A percentile compares a stretch with the other conserved stretches of the same genome.
These are phyloP conservation scores for Picea glauca DNA, from an alignment of 75 land plant genomes.

Conservation along the genomic window DNA sequence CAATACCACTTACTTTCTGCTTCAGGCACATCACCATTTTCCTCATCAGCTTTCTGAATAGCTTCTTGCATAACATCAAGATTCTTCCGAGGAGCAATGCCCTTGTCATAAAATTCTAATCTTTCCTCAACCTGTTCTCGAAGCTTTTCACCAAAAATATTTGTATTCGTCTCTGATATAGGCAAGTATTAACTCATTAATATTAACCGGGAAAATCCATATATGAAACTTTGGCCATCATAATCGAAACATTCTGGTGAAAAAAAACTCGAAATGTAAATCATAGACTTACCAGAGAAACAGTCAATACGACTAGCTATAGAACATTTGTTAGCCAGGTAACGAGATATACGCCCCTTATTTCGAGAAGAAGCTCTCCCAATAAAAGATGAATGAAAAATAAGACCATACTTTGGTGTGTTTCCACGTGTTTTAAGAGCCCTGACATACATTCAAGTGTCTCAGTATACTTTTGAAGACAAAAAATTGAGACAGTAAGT, in stretches of 20 bases:
- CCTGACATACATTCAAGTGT: conserved; percentile 25
- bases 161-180: conserved; percentile 55
- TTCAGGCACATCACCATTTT: conserved; percentile 11
- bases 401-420: conserved; percentile 95
- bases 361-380: conserved; percentile 81
- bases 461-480: neutral
- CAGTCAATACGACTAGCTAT: conserved; percentile 97
- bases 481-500: no score
- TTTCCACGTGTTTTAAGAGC: conserved; percentile 91
- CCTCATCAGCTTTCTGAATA: conserved; percentile 30
- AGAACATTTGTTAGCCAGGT: conserved; percentile 96
- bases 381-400: conserved; percentile 96
- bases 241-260: neutral
- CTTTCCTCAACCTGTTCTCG: conserved; percentile 96
- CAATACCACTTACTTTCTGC: conserved; percentile 7
- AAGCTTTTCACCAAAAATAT: conserved; percentile 86
- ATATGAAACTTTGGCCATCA: neutral
- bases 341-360: conserved; percentile 96
- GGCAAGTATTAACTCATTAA: conserved; percentile 4
- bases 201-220: neutral
- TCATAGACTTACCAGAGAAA: conserved; percentile 53
- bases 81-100: conserved; percentile 93
- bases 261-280: neutral
- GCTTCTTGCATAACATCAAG: conserved; percentile 96
- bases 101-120: conserved; percentile 97